Conservation (phyloP, 805 yeast genomes). For the Kregervanrija fluxuum region DNA sequence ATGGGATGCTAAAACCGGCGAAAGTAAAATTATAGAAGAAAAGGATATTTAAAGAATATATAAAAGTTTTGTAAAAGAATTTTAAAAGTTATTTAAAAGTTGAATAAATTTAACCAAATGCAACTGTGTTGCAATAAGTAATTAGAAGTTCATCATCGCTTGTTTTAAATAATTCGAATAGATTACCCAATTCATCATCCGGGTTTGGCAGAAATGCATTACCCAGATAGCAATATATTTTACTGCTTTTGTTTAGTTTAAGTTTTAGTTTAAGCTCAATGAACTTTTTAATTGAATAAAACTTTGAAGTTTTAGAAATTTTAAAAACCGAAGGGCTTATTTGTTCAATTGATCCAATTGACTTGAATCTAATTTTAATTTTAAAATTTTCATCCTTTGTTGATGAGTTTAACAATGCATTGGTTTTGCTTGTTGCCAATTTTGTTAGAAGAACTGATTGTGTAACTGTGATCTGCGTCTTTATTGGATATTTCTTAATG, state of each 20-base stretch:
- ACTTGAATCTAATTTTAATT: conserved; percentile 46
- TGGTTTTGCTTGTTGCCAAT: conserved; percentile 18
- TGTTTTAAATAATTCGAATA: conserved; percentile 28
- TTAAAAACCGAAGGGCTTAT: conserved; percentile 44
- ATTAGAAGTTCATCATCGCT: conserved; percentile 33
- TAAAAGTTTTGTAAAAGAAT: not conserved
- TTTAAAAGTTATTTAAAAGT: not conserved
- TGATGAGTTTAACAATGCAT: conserved; percentile 16
- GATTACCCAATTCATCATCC: conserved; percentile 34
- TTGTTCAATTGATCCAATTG: conserved; percentile 50
- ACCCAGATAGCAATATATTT: conserved; percentile 36
- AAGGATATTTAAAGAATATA: conserved; percentile 10
- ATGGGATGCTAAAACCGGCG: conserved; percentile 29
- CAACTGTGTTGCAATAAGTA: conserved; percentile 39
- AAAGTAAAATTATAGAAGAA: conserved; percentile 22
- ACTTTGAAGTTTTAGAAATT: conserved; percentile 39
- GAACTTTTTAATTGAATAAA: conserved; percentile 39
- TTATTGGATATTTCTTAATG: conserved; percentile 14
- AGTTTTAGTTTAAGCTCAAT: conserved; percentile 33
- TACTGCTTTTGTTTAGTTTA: conserved; percentile 1
- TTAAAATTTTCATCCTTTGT: conserved; percentile 17
- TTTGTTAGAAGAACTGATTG: conserved; percentile 22
- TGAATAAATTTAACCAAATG: conserved; percentile 31
- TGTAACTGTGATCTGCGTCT: conserved; percentile 24
- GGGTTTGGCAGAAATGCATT: conserved; percentile 40